Evolutionary conservation across 305 asterid species (phyloP), one percentile per base, ranked within the genome.

Genomic region (Ilex paraguariensis): DNA sequence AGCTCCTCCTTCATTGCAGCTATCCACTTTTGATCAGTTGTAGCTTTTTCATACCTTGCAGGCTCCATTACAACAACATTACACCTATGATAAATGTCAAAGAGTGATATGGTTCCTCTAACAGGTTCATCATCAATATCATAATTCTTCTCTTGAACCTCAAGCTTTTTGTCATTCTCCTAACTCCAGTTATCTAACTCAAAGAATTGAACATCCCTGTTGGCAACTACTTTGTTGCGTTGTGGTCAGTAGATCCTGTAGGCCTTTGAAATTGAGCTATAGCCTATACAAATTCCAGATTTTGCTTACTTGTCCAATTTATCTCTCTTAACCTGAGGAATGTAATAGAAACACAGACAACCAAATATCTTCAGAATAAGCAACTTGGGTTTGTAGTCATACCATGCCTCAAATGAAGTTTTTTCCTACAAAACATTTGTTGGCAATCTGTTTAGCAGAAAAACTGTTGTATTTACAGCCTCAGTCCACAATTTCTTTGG

Each of bases 101-200:
- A 64, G 5, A 70, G 13, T 6, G 57, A 44, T 21, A 58, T 58
- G 48, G 68, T 52, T 12, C 66, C 66, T 53, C 59, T 31, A 2
- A 62, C 32, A 12, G 4, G 76, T 4, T 13, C 61, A 51, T 57
- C 39, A 63, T 63, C 61, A 11, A 69, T 52, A 15, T 36, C 8
- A 7, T 36, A 1, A 36, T 2, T 36, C 42, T 48, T 13, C 21
- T 13, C 42, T 7, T 36, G 42, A 36, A 36, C 5, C 42, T 36
- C 42, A 36, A 36, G 42, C 42, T 36, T 36, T 2, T 36, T 36
- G 8, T 36, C 42, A 36, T 36, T 56, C 60, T 28, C 15, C 70
- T 51, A 65, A 13, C 56, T 28, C 58, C 64, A 66, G 10, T 57
- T 4, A n/a, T 15, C 57, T 4, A 21, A 10, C 16, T 57, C 53